Evolutionary conservation across 306 rosid species (phyloP), one percentile per base, ranked within the genome.

Genomic region (Carpinus fangiana): DNA sequence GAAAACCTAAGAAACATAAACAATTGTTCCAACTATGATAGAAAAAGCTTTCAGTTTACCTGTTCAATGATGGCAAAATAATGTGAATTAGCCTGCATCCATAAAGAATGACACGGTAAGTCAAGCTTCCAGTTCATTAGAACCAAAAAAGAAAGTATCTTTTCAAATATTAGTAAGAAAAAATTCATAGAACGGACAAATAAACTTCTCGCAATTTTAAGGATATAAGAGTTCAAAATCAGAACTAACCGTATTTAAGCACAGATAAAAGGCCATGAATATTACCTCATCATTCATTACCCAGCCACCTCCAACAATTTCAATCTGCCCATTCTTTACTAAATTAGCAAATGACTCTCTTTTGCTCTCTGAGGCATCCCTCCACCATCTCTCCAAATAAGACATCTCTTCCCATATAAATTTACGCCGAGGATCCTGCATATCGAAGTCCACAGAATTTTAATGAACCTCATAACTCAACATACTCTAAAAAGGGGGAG

Each of bases 401-500:
- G 99, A 95, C 98, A 95, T 95, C 86, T 95, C 99, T 87, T 95
- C 99, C 99, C 99, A 95, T 85, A 95, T 93, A 84, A 95, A 95
- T 87, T 90, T 95, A 76, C 99, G 91, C 78, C 94, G 89, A 77
- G 78, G 1, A 53, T 95, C 99, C 99, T 95, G 83, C 80, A 86
- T 26, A 80, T 67, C 18, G 80, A 75, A 77, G 21, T 75, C 78
- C 78, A 51, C 23, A 78, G 8, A 50, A 45, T 70, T 46, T 76
- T 28, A 56, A 59, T 47, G 65, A 81, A 56, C 61, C 70, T 69
- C 79, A 82, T 28, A 74, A 48, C 12, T 61, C 38, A 65, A 43
- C 41, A 69, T 54, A 17, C 57, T 48, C 70, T 65, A 23, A 81
- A 75, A 67, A 1, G 2, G 7, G 56, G 56, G 56, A 38, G 43